Base-by-base conservation (phyloP, 1,284 basidiomycete genomes). In the Microbotryum violaceum region DNA sequence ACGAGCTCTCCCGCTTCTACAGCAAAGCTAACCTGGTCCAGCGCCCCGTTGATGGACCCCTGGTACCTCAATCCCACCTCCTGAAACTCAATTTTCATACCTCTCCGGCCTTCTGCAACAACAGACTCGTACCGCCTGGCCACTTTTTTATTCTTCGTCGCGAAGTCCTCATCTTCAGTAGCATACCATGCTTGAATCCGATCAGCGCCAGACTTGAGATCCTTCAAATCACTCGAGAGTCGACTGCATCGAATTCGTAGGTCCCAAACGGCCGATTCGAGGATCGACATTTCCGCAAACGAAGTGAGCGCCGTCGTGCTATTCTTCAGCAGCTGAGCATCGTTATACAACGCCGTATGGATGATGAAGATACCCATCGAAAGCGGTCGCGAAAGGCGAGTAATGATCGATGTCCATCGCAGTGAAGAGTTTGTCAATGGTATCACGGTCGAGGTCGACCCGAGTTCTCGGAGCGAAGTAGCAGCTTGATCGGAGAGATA, bases 1-100 rank as follows among this genome's bases (percentile, higher is more conserved):
- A 54, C 52, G 14, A 60, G 46, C n/a, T 60, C 31, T 8, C 58
- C 58, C 6, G 58, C 37, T 8, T 33, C 31, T 23, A 55, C 29
- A 14, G 16, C 27, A 49, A 60, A 55, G 31, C 52, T 55, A 16
- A 60, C 51, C 21, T 33, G 21, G 7, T 60, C 29, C 6, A 60
- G 37, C 8, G 53, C 16, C 37, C 16, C 3, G 37, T 42, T 42
- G 37, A 14, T 16, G 14, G 37, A 42, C 10, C 37, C 16, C 37
- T 42, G 37, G 6, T 42, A 42, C 18, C 49, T 37, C 25, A n/a
- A 25, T 16, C 14, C 23, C 27, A 57, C 48, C 31, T 42, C 46
- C 56, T 29, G 49, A 20, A 57, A 50, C 18, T 57, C 49, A 10
- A 50, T 42, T 37, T n/a, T 29, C 42, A 50, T 50, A 10, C 48